Percentiles rank a stretch among this genome's conserved stretches.
Evolutionary conservation across 2,329 filamentous ascomycete species (phyloP).

Genomic region (Penicillium corylophilum): DNA sequence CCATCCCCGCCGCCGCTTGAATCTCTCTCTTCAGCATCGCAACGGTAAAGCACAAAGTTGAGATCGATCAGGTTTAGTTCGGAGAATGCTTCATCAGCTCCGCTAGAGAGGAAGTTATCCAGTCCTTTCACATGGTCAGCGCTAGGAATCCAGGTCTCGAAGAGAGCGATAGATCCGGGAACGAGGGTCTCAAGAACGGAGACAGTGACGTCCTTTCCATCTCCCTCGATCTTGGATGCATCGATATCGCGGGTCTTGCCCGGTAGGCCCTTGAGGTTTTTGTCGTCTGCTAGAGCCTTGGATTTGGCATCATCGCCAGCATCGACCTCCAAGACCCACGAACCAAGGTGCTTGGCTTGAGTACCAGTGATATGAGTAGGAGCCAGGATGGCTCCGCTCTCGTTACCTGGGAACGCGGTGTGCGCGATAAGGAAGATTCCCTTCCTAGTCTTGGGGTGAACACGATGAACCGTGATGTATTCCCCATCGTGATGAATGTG

Average conservation of each 20-base stretch:
- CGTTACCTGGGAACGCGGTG: slow-evolving; percentile 89
- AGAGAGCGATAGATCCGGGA: slow-evolving; percentile 89
- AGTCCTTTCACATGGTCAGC: slow-evolving; percentile 81
- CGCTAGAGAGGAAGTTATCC: slow-evolving; percentile 81
- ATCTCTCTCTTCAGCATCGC: slow-evolving; percentile 83
- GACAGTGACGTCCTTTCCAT: slow-evolving; percentile 73
- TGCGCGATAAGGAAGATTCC: slow-evolving; percentile 96
- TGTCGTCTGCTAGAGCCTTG: slow-evolving; percentile 65
- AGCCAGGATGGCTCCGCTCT: slow-evolving; percentile 75
- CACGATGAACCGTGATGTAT: slow-evolving; percentile 92
- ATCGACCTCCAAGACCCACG: slow-evolving; percentile 90
- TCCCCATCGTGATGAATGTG: slow-evolving; percentile 96
- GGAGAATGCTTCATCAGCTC: slow-evolving; percentile 74
- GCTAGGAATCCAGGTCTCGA: slow-evolving; percentile 92
- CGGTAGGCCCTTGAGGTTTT: slow-evolving; percentile 75
- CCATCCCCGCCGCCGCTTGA: slow-evolving; percentile 77
- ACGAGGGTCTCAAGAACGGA: slow-evolving; percentile 80
- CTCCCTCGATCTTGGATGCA: slow-evolving; percentile 70
- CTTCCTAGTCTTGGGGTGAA: slow-evolving; percentile 87
- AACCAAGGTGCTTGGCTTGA: slow-evolving; percentile 79
- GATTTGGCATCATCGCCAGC: slow-evolving; percentile 67
- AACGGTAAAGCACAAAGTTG: slow-evolving; percentile 88
- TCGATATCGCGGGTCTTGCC: slow-evolving; percentile 73
- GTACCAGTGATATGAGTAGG: slow-evolving; percentile 81
- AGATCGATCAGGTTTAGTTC: slow-evolving; percentile 76